Evolutionary conservation across 441 rosid genomes (phyloP).

Genomic region (Bocquillonia castaneifolia): DNA sequence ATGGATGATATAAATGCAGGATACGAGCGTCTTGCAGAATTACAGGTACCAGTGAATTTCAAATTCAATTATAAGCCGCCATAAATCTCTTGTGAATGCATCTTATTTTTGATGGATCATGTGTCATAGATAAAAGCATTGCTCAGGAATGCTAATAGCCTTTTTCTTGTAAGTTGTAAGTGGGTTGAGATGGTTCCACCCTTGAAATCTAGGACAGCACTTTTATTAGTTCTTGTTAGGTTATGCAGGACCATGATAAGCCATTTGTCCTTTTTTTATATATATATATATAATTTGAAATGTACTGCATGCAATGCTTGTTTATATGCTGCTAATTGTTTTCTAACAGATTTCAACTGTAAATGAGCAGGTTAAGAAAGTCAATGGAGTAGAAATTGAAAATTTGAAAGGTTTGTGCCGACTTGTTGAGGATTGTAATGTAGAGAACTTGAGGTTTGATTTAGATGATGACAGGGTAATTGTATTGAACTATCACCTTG

Average conservation of each 20-base stretch:
- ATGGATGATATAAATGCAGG: constrained; percentile 88
- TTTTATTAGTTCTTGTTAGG: not conserved
- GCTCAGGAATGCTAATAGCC: not conserved
- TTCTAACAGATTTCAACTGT: constrained; percentile 18
- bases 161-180: not conserved
- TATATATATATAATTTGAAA: not conserved
- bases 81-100: not conserved
- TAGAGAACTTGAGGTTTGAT: constrained; percentile 60
- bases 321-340: not conserved
- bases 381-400: constrained; percentile 58
- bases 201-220: not conserved
- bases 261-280: not conserved
- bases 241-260: not conserved
- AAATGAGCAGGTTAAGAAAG: constrained; percentile 67
- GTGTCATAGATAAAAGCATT: not conserved
- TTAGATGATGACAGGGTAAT: constrained; percentile 77
- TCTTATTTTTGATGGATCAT: not conserved
- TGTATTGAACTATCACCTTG: constrained; percentile 48
- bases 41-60: constrained; percentile 49
- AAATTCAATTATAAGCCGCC: not conserved
- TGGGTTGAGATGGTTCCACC: not conserved
- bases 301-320: not conserved
- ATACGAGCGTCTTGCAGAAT: constrained; percentile 81
- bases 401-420: constrained; percentile 69
- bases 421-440: constrained; percentile 51